Base-by-base conservation (phyloP, 192 early-diverging fungal genomes). In the Gamsiella multidivaricata region DNA sequence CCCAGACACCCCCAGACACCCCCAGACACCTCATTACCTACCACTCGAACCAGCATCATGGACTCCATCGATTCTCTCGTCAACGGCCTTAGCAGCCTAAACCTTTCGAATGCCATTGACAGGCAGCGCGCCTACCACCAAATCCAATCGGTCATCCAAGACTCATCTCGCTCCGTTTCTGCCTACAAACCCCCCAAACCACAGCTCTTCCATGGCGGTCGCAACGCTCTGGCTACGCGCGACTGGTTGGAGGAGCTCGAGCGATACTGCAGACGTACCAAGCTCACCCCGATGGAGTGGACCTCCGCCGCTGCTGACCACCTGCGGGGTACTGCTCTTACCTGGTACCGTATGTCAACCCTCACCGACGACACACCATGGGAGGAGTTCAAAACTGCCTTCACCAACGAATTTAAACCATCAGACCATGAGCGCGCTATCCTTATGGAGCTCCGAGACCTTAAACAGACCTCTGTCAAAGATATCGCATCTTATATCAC, bases 341-440 rank as follows among this genome's bases (percentile, higher is more conserved):
- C 47, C 9, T 50, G 47, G 47, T 50, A 18, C 47, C 47, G 47
- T 20, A 9, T 50, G 5, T 50, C 47, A 20, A 20, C 11, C 12
- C 47, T 50, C 18, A 6, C 8, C 6, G 6, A 6, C 8, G 6
- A 8, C 47, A 20, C 47, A 6, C 5, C 9, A 6, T 50, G 47
- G 47, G 18, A 50, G 11, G 20, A 6, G 11, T 50, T 50, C 47
- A 50, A 50, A 20, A 20, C 47, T 20, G 47, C 8, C 6, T 50
- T 50, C 47, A 50, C 47, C 11, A 50, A 50, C 11, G 47, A 50
- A 20, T 50, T 50, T 20, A 50, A 50, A 50, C 47, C 47, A 5
- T 50, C 47, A 5, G 47, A 50, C 20, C 47, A 50, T 23, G 20
- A 50, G 22, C 47, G 20, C 6, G 47, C 47, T 12, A 50, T 23